Evolutionary conservation across 2,329 filamentous ascomycete species (phyloP).

Genomic region (Epichloe typhina): DNA sequence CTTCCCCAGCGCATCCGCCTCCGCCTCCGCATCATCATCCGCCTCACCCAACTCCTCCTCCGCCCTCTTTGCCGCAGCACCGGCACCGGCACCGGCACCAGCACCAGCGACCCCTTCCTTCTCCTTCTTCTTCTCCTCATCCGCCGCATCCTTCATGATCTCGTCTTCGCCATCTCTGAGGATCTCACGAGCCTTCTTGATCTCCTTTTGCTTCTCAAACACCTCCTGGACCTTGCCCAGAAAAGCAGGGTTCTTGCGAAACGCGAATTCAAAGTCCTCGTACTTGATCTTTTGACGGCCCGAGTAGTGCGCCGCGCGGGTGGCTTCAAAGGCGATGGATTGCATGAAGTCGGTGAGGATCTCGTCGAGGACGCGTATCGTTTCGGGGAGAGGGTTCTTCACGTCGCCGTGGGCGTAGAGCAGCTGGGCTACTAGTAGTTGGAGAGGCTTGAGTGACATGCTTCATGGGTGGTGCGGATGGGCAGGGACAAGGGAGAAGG

Average conservation of each 20-base stretch:
- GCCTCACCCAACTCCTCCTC: conserved; percentile 40
- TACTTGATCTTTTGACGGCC: conserved; percentile 95
- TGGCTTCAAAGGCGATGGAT: conserved; percentile 81
- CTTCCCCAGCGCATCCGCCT: conserved; percentile 27
- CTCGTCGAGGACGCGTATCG: conserved; percentile 79
- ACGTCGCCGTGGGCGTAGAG: conserved; percentile 74
- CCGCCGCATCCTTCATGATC: conserved; percentile 39
- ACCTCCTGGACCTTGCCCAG: conserved; percentile 83
- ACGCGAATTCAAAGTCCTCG: conserved; percentile 92
- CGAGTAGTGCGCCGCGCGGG: conserved; percentile 70
- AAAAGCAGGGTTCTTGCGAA: conserved; percentile 73
- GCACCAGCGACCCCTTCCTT: conserved; percentile 9
- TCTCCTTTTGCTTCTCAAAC: conserved; percentile 73
- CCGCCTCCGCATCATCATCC: conserved; percentile 34
- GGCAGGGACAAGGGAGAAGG: not conserved
- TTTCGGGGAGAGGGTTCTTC: conserved; percentile 65
- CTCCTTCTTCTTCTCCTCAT: conserved; percentile 27
- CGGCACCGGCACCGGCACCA: conserved; percentile 4
- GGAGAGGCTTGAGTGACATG: not conserved
- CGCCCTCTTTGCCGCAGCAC: conserved; percentile 12
- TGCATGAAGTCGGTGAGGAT: conserved; percentile 95
- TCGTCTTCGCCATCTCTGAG: conserved; percentile 55
- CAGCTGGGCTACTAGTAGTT: conserved; percentile 49
- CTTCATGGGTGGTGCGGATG: not conserved
- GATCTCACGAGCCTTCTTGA: conserved; percentile 70